Evolutionary conservation across 1,284 basidiomycete genomes (phyloP).

Genomic region (Prillingera fragicola): DNA sequence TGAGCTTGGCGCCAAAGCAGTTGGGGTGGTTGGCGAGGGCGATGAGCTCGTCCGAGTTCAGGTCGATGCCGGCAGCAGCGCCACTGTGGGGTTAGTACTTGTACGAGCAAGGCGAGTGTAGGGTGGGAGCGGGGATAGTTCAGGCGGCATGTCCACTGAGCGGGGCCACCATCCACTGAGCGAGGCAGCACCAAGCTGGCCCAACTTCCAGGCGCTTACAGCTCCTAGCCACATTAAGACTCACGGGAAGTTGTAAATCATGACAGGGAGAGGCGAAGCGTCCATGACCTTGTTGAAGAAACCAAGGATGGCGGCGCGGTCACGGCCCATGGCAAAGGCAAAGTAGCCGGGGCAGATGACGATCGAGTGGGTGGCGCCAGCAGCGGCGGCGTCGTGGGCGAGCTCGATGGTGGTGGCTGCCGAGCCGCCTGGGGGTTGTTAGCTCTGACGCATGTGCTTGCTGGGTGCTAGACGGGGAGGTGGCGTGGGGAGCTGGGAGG

Average conservation of each 20-base stretch:
- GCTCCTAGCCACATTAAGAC: no score
- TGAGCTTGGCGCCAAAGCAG: constrained; percentile 82
- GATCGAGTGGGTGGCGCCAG: constrained; percentile 66
- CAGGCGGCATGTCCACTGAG: neutral
- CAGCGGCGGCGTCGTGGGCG: constrained; percentile 67
- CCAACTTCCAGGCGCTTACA: no score
- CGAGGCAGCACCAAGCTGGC: no score
- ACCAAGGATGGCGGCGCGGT: constrained; percentile 48
- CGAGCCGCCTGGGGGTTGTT: constrained; percentile 48
- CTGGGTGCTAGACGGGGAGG: no score
- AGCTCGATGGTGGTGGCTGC: constrained; percentile 76
- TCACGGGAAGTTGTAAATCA: constrained; percentile 86
- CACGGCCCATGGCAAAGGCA: constrained; percentile 49
- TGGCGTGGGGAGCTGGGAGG: no score
- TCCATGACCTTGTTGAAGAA: constrained; percentile 64
- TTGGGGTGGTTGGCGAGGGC: constrained; percentile 72
- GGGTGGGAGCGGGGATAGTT: constrained; percentile 27
- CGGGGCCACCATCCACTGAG: no score
- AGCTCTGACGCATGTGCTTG: neutral
- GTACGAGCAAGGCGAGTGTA: neutral
- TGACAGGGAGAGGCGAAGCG: constrained; percentile 71
- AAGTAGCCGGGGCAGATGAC: constrained; percentile 50
- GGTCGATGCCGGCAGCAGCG: constrained; percentile 72
- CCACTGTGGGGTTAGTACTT: constrained; percentile 26
- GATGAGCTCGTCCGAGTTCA: constrained; percentile 74